Conservation (phyloP, 345 rosid species). For the Populus tremula region DNA sequence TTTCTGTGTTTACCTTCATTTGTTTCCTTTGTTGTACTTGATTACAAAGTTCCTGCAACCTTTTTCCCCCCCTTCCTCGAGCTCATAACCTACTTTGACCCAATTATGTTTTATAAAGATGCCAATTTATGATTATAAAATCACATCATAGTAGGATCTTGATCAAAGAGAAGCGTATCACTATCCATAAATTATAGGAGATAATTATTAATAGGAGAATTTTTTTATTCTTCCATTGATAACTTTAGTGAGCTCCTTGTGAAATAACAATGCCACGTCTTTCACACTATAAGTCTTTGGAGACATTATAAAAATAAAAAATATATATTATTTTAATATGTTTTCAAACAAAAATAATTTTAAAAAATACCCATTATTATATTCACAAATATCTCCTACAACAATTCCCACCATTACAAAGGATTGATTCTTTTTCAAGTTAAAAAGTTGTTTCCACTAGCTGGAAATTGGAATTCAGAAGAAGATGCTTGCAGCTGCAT, state of each 20-base stretch:
- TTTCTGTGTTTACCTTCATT: neutral
- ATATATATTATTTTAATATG: no score
- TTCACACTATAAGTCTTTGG: neutral
- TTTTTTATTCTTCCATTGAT: neutral
- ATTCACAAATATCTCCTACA: no score
- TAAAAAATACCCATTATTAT: fast-evolving
- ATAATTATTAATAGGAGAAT: neutral
- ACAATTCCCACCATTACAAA: constrained; percentile 7
- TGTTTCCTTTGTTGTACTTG: neutral
- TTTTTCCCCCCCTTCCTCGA: constrained; percentile 19
- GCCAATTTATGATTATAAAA: constrained; percentile 2
- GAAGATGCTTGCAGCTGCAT: constrained; percentile 18
- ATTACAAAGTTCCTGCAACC: constrained; percentile 10
- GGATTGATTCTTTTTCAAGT: constrained; percentile 16
- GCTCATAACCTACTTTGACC: constrained; percentile 38
- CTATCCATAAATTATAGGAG: neutral
- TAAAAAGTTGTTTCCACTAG: constrained; percentile 13
- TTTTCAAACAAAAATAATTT: no score
- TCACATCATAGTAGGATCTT: neutral
- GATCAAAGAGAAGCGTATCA: neutral
- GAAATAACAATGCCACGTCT: neutral
- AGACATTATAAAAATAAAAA: no score
- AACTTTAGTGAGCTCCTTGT: neutral
- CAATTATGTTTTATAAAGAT: constrained; percentile 15
- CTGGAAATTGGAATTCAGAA: constrained; percentile 24